These are phyloP conservation scores for Ilyonectria destructans DNA, from an alignment of 2,329 filamentous ascomycete species.

Conservation along the genomic window DNA sequence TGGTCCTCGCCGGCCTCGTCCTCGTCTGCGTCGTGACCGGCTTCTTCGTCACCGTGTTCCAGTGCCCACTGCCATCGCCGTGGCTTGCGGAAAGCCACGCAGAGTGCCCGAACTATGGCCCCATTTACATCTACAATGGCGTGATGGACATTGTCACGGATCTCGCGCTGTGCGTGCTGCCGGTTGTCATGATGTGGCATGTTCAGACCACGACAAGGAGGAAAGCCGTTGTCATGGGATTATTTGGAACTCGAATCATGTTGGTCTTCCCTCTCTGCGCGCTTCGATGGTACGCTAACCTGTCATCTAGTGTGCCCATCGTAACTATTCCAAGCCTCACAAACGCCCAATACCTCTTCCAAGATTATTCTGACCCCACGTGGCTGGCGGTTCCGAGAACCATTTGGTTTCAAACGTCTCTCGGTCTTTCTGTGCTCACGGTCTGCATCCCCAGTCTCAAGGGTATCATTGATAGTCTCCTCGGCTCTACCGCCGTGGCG, in stretches of 20 bases:
- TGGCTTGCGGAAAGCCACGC: slow-evolving; percentile 28
- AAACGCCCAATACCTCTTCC: slow-evolving; percentile 36
- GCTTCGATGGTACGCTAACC: slow-evolving; percentile 1
- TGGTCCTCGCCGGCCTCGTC: slow-evolving; percentile 28
- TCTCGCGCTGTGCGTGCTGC: slow-evolving; percentile 34
- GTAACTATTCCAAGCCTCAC: slow-evolving; percentile 39
- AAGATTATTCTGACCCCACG: slow-evolving; percentile 32
- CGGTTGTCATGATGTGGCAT: slow-evolving; percentile 47
- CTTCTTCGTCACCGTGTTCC: slow-evolving; percentile 34
- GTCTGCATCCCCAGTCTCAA: slow-evolving; percentile 46
- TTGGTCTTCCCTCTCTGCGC: slow-evolving; percentile 2
- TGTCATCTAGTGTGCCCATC: slow-evolving; percentile 34
- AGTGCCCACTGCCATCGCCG: slow-evolving; percentile 39
- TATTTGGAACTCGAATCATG: slow-evolving; percentile 44
- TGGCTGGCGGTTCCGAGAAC: slow-evolving; percentile 36
- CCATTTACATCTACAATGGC: slow-evolving; percentile 39
- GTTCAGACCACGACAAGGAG: slow-evolving; percentile 41
- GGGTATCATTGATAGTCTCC: slow-evolving; percentile 44
- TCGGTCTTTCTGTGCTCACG: slow-evolving; percentile 43
- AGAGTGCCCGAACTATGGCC: slow-evolving; percentile 35
- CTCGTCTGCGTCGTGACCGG: slow-evolving; percentile 35
- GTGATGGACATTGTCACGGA: slow-evolving; percentile 40
- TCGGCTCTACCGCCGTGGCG: slow-evolving; percentile 39
- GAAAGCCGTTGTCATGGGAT: slow-evolving; percentile 39
- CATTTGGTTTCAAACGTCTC: slow-evolving; percentile 43